Evolutionary conservation across 2,329 filamentous ascomycete species (phyloP).

Genomic region (Tolypocladium endophyticum): DNA sequence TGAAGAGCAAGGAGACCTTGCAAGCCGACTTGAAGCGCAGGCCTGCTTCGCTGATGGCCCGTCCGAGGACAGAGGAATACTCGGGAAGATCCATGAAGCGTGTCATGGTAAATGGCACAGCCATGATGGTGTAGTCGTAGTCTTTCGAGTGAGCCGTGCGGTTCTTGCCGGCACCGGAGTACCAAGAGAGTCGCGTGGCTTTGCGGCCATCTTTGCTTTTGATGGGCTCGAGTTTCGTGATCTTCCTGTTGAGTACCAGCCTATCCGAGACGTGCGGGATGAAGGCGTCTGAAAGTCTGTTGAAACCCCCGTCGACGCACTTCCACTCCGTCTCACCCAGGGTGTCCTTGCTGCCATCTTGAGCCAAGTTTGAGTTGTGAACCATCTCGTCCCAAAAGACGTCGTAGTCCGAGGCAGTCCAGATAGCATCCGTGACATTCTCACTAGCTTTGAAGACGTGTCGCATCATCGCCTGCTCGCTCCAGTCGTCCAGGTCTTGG

Average conservation of each 20-base stretch:
- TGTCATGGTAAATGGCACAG: slow-evolving; percentile 23
- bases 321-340: slow-evolving; percentile 17
- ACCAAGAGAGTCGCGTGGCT: slow-evolving; percentile 1
- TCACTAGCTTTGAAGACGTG: slow-evolving; percentile 21
- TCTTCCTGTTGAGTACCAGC: slow-evolving; percentile 12
- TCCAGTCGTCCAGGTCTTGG: slow-evolving; percentile 16
- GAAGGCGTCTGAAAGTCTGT: slow-evolving; percentile 22
- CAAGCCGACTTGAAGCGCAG: slow-evolving; percentile 13
- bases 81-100: slow-evolving; percentile 24
- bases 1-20: slow-evolving; percentile 43
- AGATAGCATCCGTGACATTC: slow-evolving; percentile 25
- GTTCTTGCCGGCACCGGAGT: slow-evolving; percentile 10
- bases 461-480: slow-evolving; percentile 19
- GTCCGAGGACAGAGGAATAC: slow-evolving; percentile 18
- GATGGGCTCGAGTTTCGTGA: slow-evolving; percentile 9
- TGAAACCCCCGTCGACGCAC: slow-evolving; percentile 22
- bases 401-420: slow-evolving; percentile 15
- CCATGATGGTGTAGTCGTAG: slow-evolving; percentile 27
- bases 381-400: slow-evolving; percentile 22
- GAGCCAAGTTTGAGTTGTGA: slow-evolving; percentile 20
- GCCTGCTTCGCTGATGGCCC: slow-evolving; percentile 13
- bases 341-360: slow-evolving; percentile 14
- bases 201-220: background rate
- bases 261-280: slow-evolving; percentile 17
- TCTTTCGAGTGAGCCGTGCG: slow-evolving; percentile 15